Conservation (phyloP, 495 filamentous ascomycete species). For the Cudoniella acicularis region DNA sequence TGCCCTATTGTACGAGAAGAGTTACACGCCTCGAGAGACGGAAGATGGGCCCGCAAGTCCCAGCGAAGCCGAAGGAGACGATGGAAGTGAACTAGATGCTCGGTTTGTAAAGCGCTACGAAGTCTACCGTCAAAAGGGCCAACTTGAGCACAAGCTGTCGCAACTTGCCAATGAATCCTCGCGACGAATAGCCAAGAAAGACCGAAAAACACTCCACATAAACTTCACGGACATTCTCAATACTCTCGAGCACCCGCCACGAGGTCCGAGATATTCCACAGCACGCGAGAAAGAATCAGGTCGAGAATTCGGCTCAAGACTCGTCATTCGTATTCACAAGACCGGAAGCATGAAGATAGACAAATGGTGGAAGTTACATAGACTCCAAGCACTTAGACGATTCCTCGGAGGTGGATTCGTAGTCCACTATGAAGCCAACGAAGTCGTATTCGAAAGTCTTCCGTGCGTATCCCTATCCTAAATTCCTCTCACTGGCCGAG, state of each 20-base stretch:
- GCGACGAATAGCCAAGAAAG: slow-evolving; percentile 72
- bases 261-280: slow-evolving; percentile 66
- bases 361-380: slow-evolving; percentile 84
- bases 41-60: slow-evolving; percentile 52
- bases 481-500: not conserved
- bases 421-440: slow-evolving; percentile 77
- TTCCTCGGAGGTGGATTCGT: slow-evolving; percentile 77
- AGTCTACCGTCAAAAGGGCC: slow-evolving; percentile 33
- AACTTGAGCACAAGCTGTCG: slow-evolving; percentile 34
- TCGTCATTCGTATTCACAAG: slow-evolving; percentile 71
- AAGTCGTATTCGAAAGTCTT: slow-evolving; percentile 71
- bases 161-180: slow-evolving; percentile 56
- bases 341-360: slow-evolving; percentile 76
- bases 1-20: slow-evolving; percentile 84
- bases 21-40: slow-evolving; percentile 62
- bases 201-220: slow-evolving; percentile 71
- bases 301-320: slow-evolving; percentile 69
- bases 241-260: slow-evolving; percentile 73
- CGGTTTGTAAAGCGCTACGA: slow-evolving; percentile 36
- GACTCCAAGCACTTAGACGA: slow-evolving; percentile 71
- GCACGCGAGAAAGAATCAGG: slow-evolving; percentile 72
- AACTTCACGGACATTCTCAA: slow-evolving; percentile 81
- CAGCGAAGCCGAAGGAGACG: slow-evolving; percentile 45
- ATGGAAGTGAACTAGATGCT: slow-evolving; percentile 37
- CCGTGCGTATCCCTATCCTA: slow-evolving; percentile 31